Conservation (phyloP, 2,329 filamentous ascomycete genomes). For the Penicillium sp. region DNA sequence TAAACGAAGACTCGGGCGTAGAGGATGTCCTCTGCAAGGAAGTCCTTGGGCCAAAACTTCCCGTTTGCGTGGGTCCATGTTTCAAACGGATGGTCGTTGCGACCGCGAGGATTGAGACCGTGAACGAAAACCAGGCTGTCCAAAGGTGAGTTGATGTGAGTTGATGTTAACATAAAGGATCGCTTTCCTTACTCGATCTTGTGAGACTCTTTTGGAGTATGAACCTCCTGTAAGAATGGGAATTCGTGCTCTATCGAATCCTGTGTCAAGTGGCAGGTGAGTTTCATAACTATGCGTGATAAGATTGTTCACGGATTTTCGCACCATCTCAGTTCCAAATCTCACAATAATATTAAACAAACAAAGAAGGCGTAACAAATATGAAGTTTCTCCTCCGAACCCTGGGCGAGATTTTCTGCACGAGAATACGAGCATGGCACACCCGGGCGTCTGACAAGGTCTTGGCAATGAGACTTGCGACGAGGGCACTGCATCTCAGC, state of each 20-base stretch:
- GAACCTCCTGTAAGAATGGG: slow-evolving; percentile 32
- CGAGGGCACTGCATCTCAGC: not conserved
- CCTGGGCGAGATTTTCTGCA: not conserved
- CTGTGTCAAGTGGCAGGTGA: slow-evolving; percentile 4
- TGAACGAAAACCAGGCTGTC: slow-evolving; percentile 32
- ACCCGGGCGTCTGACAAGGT: slow-evolving; percentile 1
- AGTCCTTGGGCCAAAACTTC: slow-evolving; percentile 21
- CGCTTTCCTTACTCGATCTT: slow-evolving; percentile 28
- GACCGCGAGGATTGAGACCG: slow-evolving; percentile 31
- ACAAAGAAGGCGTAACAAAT: not conserved
- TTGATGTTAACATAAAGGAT: not conserved
- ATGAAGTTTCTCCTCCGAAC: not conserved
- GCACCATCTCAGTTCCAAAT: not conserved
- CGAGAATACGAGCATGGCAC: slow-evolving; percentile 10
- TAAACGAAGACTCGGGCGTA: slow-evolving; percentile 32
- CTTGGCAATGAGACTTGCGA: slow-evolving; percentile 4
- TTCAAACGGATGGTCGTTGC: slow-evolving; percentile 31
- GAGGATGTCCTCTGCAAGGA: slow-evolving; percentile 26
- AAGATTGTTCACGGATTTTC: not conserved
- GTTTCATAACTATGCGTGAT: not conserved
- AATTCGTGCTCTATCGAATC: slow-evolving; percentile 25
- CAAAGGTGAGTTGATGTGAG: not conserved
- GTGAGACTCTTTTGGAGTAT: slow-evolving; percentile 21
- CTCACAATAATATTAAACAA: not conserved
- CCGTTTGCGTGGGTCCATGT: slow-evolving; percentile 33